Conservation (phyloP, 768 basidiomycete genomes). For the Mrakia gelida region DNA sequence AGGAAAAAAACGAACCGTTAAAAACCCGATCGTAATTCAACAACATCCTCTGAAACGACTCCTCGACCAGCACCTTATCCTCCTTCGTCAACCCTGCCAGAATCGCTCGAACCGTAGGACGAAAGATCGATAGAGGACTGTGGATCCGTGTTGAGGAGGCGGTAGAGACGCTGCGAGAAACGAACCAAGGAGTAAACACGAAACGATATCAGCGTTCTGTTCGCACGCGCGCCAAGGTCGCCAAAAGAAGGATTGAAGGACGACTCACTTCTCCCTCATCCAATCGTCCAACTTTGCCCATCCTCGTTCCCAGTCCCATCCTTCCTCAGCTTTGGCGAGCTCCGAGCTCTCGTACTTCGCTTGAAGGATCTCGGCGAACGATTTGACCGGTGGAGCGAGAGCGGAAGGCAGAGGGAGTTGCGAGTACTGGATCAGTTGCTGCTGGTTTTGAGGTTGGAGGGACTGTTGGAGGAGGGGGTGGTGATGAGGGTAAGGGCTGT, state of each 20-base stretch:
- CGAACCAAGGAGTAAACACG: slow-evolving; percentile 54
- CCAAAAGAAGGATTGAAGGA: too few relatives aligned
- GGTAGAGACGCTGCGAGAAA: slow-evolving; percentile 75
- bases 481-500: neutral
- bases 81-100: slow-evolving; percentile 46
- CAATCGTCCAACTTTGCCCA: slow-evolving; percentile 85
- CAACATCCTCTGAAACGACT: slow-evolving; percentile 90
- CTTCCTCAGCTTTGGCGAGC: slow-evolving; percentile 2
- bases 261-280: slow-evolving; percentile 84
- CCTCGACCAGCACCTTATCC: slow-evolving; percentile 95
- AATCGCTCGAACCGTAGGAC: slow-evolving; percentile 39
- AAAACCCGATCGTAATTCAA: slow-evolving; percentile 85
- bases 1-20: slow-evolving; percentile 39
- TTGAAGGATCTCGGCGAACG: slow-evolving; percentile 12
- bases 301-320: slow-evolving; percentile 47
- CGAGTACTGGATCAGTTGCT: neutral
- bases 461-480: neutral
- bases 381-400: neutral
- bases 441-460: neutral
- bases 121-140: slow-evolving; percentile 11
- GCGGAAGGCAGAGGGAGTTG: too few relatives aligned
- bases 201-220: neutral
- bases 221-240: too few relatives aligned
- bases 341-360: slow-evolving; percentile 26
- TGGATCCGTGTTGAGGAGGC: slow-evolving; percentile 57